phyloP scores from a whole-genome alignment of 2,329 filamentous ascomycete species.

The Apiospora sp. region DNA sequence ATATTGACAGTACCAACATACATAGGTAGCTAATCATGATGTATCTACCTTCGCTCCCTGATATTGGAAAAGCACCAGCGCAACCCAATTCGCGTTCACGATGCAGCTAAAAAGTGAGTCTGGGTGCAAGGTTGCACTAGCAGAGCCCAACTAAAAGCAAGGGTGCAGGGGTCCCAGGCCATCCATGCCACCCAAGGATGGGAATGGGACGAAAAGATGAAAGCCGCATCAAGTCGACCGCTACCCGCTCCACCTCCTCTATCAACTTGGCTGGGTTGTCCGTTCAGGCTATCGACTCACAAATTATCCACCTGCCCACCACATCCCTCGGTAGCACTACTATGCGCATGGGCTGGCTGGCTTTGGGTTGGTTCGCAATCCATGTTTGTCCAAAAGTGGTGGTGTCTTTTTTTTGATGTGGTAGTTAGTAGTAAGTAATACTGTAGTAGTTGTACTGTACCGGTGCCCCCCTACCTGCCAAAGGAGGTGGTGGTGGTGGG shows the following conservation, averaged over 20 bases:
- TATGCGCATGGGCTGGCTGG: constrained; percentile 19
- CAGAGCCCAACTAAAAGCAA: constrained; percentile 19
- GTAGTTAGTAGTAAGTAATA: not conserved
- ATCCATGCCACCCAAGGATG: not conserved
- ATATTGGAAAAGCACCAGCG: not conserved
- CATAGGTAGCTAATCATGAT: not conserved
- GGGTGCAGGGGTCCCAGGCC: constrained; percentile 10
- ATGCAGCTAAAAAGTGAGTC: constrained; percentile 13
- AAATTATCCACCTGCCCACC: constrained; percentile 19
- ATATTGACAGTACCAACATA: not conserved
- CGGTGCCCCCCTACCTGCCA: constrained; percentile 2
- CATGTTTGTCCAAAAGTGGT: constrained; percentile 6
- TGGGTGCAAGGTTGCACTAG: constrained; percentile 15
- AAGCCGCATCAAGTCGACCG: constrained; percentile 18
- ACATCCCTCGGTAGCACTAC: constrained; percentile 20
- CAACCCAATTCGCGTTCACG: constrained; percentile 21
- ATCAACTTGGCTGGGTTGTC: not conserved
- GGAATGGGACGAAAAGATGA: constrained; percentile 18
- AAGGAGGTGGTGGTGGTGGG: constrained; percentile 6
- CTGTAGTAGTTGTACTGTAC: not conserved
- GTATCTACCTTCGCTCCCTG: not conserved
- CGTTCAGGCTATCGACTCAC: constrained; percentile 18
- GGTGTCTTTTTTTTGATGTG: not conserved
- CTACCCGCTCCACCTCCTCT: constrained; percentile 8
- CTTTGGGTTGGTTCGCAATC: constrained; percentile 17